These are phyloP conservation scores for Xylaria acuta DNA, from an alignment of 495 filamentous ascomycete species.

Conservation along the genomic window DNA sequence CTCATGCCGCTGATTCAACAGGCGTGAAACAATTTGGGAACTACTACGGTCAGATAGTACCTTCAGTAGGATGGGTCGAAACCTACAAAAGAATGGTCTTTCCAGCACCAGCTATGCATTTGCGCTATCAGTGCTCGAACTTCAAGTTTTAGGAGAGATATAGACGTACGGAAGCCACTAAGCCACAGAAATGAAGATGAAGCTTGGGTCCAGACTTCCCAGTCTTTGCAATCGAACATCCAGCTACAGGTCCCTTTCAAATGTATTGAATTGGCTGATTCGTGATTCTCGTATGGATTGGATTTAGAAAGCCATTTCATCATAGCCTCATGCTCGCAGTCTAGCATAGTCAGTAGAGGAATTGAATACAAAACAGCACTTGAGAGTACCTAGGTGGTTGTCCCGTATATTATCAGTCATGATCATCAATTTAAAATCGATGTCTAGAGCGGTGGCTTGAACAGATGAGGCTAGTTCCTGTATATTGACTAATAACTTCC, in stretches of 20 bases:
- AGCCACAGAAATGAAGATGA: neutral
- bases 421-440: neutral
- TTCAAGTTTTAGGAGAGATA: neutral
- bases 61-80: neutral
- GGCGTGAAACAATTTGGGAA: neutral
- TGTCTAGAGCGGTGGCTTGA: neutral
- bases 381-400: neutral
- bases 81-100: neutral
- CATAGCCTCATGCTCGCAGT: neutral
- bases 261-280: neutral
- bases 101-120: neutral
- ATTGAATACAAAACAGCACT: neutral
- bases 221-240: neutral
- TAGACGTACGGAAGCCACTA: neutral
- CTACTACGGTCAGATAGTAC: neutral
- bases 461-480: neutral
- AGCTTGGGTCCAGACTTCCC: neutral
- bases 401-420: neutral
- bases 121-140: neutral
- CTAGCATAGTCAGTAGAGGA: neutral
- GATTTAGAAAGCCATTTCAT: neutral
- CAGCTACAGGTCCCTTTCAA: neutral
- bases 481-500: neutral
- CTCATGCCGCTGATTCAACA: neutral
- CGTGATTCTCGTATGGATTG: neutral